Evolutionary conservation across 2,329 filamentous ascomycete species (phyloP), one percentile per base, ranked within the genome.

Genomic region (Colletotrichum neosansevieriae): DNA sequence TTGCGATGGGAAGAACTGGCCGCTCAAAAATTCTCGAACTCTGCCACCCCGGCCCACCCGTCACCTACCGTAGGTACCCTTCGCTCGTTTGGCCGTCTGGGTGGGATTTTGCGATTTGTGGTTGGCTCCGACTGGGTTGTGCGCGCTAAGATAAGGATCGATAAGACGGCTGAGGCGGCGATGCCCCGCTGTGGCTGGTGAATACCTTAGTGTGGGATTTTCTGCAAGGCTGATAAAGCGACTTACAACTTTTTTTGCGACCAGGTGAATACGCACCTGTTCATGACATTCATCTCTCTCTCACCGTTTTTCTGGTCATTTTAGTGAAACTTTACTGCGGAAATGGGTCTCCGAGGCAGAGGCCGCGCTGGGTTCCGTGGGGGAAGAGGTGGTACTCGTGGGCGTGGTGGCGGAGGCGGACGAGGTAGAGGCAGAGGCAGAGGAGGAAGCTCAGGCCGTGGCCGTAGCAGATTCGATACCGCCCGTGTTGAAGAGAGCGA

Each of bases 101-200:
- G 51, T 53, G 54, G 40, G 75, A 80, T 80, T 81, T 82, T 81
- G 77, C 76, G 77, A 79, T 80, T 80, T 81, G 76, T 76, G 74
- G 79, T 78, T 79, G 81, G 79, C 71, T 72, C 71, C 71, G 76
- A 77, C 78, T 78, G 79, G 81, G 80, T 84, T 86, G 84, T 86
- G 84, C 81, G 83, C 83, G 81, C 83, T 84, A 85, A 84, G 84
- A 85, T 85, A 85, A 63, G 62, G 7, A 17, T 13, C 36, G 68
- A 70, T 67, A 72, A 74, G 66, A 67, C 73, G 65, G 70, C 7
- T 70, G 75, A 64, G 64, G 74, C 73, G 58, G 24, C 3, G 17
- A 42, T 64, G 69, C 69, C 70, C 71, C 71, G 64, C 71, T 70
- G 66, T 72, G 71, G 72, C 71, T 71, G 53, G 54, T 68, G 62